phyloP scores from a whole-genome alignment of 2,329 filamentous ascomycete genomes.

The Fusarium hostae region DNA sequence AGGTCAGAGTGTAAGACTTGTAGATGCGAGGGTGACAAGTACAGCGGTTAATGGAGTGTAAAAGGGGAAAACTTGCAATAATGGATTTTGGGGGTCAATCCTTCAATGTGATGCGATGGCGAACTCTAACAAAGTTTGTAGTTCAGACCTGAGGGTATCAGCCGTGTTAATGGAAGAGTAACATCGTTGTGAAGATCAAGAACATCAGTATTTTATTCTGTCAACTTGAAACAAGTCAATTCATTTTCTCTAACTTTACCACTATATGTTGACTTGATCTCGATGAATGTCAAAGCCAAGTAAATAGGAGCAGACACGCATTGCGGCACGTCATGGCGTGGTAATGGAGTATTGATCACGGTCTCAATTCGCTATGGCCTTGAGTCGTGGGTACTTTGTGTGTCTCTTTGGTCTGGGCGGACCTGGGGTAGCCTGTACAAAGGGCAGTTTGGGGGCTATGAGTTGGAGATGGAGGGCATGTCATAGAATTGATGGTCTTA shows the following conservation, averaged over 20 bases:
- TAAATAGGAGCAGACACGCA: neutral
- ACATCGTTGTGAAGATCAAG: neutral
- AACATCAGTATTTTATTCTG: neutral
- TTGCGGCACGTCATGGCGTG: conserved; percentile 16
- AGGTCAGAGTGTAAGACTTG: neutral
- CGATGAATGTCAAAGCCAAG: neutral
- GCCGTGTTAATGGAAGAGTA: neutral
- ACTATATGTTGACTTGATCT: neutral
- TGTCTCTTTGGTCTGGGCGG: rapidly evolving
- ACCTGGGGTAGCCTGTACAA: conserved; percentile 16
- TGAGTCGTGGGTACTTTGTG: neutral
- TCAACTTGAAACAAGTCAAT: neutral
- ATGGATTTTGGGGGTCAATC: neutral
- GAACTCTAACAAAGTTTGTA: neutral
- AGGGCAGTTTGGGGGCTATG: neutral
- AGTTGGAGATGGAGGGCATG: conserved; percentile 9
- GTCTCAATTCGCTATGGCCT: conserved; percentile 2
- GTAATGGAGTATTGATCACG: neutral
- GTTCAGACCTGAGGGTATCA: neutral
- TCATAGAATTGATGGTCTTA: neutral
- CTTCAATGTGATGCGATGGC: neutral
- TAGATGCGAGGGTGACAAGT: neutral
- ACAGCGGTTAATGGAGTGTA: neutral
- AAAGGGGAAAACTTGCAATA: neutral
- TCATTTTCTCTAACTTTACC: rapidly evolving